Conservation (phyloP, 768 basidiomycete species). For the Mycena metata region DNA sequence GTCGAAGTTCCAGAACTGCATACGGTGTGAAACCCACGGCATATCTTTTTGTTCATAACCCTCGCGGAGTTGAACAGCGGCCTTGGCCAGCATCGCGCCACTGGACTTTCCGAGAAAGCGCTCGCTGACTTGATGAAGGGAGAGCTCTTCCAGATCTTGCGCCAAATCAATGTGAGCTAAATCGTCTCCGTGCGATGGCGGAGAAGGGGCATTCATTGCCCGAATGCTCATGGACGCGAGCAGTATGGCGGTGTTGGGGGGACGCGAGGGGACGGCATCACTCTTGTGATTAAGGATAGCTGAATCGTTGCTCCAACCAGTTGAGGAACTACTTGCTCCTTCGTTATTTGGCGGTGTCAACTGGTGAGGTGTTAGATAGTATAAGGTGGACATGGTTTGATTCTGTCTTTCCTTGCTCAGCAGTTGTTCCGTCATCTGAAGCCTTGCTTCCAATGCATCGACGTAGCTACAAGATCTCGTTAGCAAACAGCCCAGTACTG, state of each 20-base stretch:
- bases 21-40: conserved; percentile 10
- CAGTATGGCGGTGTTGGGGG: conserved; percentile 21
- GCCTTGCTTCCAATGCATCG: conserved; percentile 55
- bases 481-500: too few species aligned
- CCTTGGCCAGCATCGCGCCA: conserved; percentile 27
- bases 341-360: neutral
- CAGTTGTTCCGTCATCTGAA: conserved; percentile 59
- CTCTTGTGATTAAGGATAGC: conserved; percentile 13
- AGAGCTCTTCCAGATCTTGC: conserved; percentile 8
- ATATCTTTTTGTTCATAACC: conserved; percentile 25
- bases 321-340: neutral
- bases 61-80: conserved; percentile 16
- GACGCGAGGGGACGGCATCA: neutral
- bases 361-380: neutral
- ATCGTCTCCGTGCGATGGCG: conserved; percentile 30
- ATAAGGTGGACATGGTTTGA: neutral
- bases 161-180: conserved; percentile 24
- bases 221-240: conserved; percentile 29
- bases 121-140: neutral
- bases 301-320: conserved; percentile 18
- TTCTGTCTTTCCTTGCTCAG: conserved; percentile 45
- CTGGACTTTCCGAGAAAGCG: conserved; percentile 28
- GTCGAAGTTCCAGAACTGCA: conserved; percentile 35
- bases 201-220: conserved; percentile 29
- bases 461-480: conserved; percentile 45